phyloP scores from a whole-genome alignment of 2,329 filamentous ascomycete species.

The Biscogniauxia mediterranea region DNA sequence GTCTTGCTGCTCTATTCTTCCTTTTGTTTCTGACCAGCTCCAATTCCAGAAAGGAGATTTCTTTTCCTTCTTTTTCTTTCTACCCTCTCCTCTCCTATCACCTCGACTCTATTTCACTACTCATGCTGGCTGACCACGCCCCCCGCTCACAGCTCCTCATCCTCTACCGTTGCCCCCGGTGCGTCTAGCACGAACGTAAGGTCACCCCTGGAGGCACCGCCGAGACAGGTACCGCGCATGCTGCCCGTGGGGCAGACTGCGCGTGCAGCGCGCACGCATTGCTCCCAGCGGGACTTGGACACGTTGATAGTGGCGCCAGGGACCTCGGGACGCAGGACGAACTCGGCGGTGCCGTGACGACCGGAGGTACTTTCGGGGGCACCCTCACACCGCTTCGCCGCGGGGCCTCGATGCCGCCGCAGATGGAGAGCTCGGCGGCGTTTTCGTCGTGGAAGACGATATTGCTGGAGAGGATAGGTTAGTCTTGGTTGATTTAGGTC shows the following conservation, averaged over 20 bases:
- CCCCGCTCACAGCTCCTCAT: conserved; percentile 1
- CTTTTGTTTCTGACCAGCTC: conserved; percentile 8
- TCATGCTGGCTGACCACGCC: neutral
- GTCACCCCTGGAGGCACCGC: conserved; percentile 46
- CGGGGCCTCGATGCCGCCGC: conserved; percentile 50
- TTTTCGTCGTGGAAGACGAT: conserved; percentile 50
- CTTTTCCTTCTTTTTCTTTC: neutral
- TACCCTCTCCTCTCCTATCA: neutral
- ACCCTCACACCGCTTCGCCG: conserved; percentile 43
- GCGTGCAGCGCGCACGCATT: conserved; percentile 52
- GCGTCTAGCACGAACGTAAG: conserved; percentile 42
- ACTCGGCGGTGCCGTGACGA: conserved; percentile 45
- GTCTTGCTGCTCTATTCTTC: conserved; percentile 8
- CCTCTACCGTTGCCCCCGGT: conserved; percentile 9
- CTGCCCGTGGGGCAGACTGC: conserved; percentile 51
- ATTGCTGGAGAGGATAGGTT: conserved; percentile 29
- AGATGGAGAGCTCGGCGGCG: conserved; percentile 48
- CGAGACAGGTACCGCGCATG: conserved; percentile 45
- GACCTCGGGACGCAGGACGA: conserved; percentile 43
- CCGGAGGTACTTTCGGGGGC: conserved; percentile 44
- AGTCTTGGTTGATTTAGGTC: neutral
- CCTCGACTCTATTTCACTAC: conserved; percentile 1
- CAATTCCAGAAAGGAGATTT: conserved; percentile 17
- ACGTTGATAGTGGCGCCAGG: conserved; percentile 50
- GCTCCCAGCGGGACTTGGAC: conserved; percentile 51